Conservation (phyloP, 73 alveolate species). For the Symbiodinium pilosum region DNA sequence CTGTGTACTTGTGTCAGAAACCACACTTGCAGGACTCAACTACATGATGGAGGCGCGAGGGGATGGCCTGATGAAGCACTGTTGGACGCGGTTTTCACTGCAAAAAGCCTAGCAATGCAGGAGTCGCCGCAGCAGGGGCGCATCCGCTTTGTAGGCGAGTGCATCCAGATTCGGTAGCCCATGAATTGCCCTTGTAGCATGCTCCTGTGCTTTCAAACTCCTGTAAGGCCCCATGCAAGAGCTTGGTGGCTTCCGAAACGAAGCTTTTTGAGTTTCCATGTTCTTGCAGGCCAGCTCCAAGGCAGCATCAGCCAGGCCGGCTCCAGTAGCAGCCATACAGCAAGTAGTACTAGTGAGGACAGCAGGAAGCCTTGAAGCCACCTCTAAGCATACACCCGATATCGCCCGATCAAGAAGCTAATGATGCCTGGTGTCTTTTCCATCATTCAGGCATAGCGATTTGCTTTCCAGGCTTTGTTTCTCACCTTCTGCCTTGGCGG, state of each 20-base stretch:
- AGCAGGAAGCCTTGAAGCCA: too few species aligned
- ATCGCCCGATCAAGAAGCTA: too few species aligned
- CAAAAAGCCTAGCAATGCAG: not conserved
- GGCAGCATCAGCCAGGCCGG: slow-evolving; percentile 79
- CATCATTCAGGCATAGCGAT: not conserved
- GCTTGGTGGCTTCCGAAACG: too few species aligned
- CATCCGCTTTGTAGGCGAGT: slow-evolving; percentile 73
- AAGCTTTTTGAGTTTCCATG: too few species aligned
- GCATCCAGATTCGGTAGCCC: not conserved
- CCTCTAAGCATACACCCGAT: too few species aligned
- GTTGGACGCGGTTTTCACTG: too few species aligned
- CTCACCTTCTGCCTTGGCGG: slow-evolving; percentile 78
- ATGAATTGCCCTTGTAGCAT: too few species aligned
- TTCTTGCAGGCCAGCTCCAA: slow-evolving; percentile 77
- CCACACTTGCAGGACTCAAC: slow-evolving; percentile 76
- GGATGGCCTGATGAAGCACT: not conserved
- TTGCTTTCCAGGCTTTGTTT: slow-evolving; percentile 39
- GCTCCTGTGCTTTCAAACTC: too few species aligned
- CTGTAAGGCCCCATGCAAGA: too few species aligned
- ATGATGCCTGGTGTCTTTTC: too few species aligned
- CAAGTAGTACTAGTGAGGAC: too few species aligned
- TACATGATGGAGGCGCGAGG: slow-evolving; percentile 73
- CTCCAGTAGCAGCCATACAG: not conserved
- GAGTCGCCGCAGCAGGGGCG: slow-evolving; percentile 95
- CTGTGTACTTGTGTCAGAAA: too few species aligned